These are phyloP conservation scores for Neopestalotiopsis sp. DNA, from an alignment of 2,329 filamentous ascomycete genomes.

Conservation along the genomic window DNA sequence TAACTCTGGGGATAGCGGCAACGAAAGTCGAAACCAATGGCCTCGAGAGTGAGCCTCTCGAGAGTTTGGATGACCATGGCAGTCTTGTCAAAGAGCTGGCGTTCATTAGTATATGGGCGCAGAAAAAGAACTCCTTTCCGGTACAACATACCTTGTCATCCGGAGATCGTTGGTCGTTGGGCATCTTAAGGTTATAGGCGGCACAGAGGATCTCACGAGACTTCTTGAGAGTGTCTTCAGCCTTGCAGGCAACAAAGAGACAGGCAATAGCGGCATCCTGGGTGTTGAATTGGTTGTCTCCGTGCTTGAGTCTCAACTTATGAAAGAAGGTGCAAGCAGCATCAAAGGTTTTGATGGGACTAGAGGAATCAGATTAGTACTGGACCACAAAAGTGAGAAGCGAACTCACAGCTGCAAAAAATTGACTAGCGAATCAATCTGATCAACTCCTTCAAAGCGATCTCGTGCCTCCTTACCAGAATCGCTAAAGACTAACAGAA, in stretches of 20 bases:
- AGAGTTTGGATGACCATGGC: conserved; percentile 86
- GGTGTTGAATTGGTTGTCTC: conserved; percentile 85
- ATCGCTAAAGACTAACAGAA: conserved; percentile 73
- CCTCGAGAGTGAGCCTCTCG: conserved; percentile 91
- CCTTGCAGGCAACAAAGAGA: conserved; percentile 93
- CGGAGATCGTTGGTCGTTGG: conserved; percentile 70
- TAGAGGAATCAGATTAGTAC: conserved; percentile 39
- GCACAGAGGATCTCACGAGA: conserved; percentile 91
- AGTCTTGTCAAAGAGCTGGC: conserved; percentile 79
- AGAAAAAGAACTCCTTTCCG: background rate
- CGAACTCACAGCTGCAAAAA: conserved; percentile 73
- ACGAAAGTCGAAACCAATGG: conserved; percentile 91
- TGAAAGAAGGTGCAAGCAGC: conserved; percentile 94
- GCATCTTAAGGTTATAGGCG: conserved; percentile 82
- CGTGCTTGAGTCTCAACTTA: conserved; percentile 85
- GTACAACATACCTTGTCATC: conserved; percentile 76
- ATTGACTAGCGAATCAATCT: conserved; percentile 85
- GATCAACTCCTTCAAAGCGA: conserved; percentile 83
- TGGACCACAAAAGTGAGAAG: background rate
- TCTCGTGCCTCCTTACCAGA: conserved; percentile 80
- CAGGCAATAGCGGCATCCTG: conserved; percentile 87
- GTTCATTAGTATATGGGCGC: conserved; percentile 16
- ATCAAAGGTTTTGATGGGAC: conserved; percentile 88
- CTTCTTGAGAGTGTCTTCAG: conserved; percentile 97
- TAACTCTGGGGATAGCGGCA: conserved; percentile 86